Conservation (phyloP, 2,329 filamentous ascomycete species). For the Parastagonospora avenae region DNA sequence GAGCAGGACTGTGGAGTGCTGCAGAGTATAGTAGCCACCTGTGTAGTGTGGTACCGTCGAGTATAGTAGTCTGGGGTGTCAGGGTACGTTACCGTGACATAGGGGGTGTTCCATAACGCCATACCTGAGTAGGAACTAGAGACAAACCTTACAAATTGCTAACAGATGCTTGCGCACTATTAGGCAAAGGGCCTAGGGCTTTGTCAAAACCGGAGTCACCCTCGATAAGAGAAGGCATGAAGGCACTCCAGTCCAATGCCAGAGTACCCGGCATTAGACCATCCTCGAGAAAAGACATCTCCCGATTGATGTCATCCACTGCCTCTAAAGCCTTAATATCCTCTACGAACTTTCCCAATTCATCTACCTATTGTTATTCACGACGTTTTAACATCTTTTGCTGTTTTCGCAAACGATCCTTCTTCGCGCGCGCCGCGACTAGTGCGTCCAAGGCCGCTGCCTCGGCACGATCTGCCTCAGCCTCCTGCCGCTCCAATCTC, state of each 20-base stretch:
- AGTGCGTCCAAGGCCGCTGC: neutral
- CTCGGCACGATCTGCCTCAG: neutral
- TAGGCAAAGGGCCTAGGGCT: neutral
- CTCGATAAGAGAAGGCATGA: neutral
- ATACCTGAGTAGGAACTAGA: too few relatives aligned
- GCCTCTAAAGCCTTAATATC: neutral
- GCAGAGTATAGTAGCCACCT: too few relatives aligned
- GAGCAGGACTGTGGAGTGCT: too few relatives aligned
- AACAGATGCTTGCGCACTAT: neutral
- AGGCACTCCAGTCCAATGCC: neutral
- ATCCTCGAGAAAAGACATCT: neutral
- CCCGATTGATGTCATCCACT: neutral
- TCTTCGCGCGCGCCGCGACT: neutral
- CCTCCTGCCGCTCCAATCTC: neutral
- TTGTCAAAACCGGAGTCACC: neutral
- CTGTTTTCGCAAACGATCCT: neutral
- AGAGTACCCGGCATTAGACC: neutral
- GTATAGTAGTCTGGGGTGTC: too few relatives aligned
- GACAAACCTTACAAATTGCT: too few relatives aligned
- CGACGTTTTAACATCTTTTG: neutral
- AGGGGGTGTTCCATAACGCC: too few relatives aligned
- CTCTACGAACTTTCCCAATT: neutral
- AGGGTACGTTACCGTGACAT: too few relatives aligned
- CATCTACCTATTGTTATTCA: neutral
- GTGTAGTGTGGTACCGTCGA: too few relatives aligned